Base-by-base conservation (phyloP, 2,329 filamentous ascomycete species). In the Didymella arachidicola region DNA sequence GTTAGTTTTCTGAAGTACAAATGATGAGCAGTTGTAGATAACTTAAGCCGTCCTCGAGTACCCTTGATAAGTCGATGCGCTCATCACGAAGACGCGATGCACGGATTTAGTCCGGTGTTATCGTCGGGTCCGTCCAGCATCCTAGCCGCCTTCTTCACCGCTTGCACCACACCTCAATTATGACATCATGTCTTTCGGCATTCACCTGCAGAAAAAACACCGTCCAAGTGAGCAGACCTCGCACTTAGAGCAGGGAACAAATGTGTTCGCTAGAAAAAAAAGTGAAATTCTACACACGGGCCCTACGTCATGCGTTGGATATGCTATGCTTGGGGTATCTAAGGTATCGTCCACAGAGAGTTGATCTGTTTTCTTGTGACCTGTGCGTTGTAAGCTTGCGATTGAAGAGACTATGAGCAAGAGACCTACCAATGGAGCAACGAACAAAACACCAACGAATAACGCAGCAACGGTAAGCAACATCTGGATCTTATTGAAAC, bases 401-500 rank as follows among this genome's bases (percentile, higher is more conserved):
- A 8, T 34, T 12, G 14, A 18, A 38, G 11, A 55, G 0, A 16
- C 25, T 25, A 45, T 11, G n/a, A 12, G 11, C 29, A 29, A 43
- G 7, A 10, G 32, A 65, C 72, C 70, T 83, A 97, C 95, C 86
- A 98, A 87, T 27, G 95, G 95, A 52, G 89, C 89, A 71, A 98
- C 81, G 55, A 91, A 85, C 64, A 88, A 77, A 16, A 97, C 94
- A 44, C 92, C 93, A 38, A 86, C 83, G 44, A 86, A 86, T 66
- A 98, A 82, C 18, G 92, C 94, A 39, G 90, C 82, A 36, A 99
- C 93, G 0, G 95, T 99, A 16, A 86, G 83, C 36, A 97, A 77
- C 72, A 99, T 86, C 67, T 93, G 90, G 55, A 93, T 74, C 82
- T 96, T 97, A 75, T 94, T 95, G 78, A 99, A 99, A 2, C 92